These are phyloP conservation scores for Stagonosporopsis cucurbitacearum DNA, from an alignment of 2,329 filamentous ascomycete species.

Conservation along the genomic window DNA sequence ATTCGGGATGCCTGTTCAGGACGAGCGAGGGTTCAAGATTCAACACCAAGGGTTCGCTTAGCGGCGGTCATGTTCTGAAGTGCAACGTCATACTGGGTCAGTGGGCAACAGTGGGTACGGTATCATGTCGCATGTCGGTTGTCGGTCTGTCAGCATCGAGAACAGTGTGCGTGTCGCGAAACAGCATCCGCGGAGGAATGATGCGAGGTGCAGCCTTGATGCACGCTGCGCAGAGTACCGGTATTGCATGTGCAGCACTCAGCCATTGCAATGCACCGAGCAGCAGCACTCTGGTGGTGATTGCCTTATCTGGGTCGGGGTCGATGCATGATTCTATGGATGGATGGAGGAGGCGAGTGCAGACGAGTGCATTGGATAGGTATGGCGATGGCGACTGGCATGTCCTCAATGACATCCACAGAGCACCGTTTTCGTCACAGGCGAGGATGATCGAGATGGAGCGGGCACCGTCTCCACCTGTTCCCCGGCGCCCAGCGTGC, in stretches of 20 bases:
- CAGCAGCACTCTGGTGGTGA: no score
- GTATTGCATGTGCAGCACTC: neutral
- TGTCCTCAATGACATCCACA: neutral
- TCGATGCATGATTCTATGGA: neutral
- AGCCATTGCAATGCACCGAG: constrained; percentile 7
- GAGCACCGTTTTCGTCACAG: constrained; percentile 13
- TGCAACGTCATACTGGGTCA: constrained; percentile 19
- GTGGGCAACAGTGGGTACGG: no score
- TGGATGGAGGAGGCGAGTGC: neutral
- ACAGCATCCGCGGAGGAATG: neutral
- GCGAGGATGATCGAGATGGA: constrained; percentile 5
- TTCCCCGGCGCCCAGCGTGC: constrained; percentile 15
- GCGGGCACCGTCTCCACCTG: constrained; percentile 18
- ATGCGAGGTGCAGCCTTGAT: constrained; percentile 8
- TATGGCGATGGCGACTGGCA: no score
- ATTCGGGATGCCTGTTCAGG: constrained; percentile 5
- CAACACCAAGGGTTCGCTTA: constrained; percentile 16
- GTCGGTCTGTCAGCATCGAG: constrained; percentile 5
- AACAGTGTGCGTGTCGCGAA: neutral
- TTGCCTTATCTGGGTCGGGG: no score
- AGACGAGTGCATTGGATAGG: neutral
- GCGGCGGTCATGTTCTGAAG: neutral
- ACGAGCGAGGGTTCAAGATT: no score
- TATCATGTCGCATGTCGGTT: no score
- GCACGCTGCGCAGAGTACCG: constrained; percentile 2